phyloP scores from a whole-genome alignment of 805 yeast genomes.

The Spathaspora gorwiae region DNA sequence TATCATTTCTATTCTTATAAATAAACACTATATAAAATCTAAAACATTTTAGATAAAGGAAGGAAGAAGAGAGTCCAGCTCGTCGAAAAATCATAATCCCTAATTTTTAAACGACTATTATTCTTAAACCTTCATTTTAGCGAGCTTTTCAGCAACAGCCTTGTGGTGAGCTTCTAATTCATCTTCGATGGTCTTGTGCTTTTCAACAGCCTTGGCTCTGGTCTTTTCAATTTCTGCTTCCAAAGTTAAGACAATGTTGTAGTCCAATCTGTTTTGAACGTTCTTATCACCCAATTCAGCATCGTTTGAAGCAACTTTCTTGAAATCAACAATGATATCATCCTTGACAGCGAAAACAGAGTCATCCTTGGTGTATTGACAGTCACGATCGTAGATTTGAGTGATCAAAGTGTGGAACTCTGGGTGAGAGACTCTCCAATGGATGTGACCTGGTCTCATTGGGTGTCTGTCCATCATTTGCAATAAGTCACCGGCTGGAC shows the following conservation, averaged over 20 bases:
- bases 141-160: constrained; percentile 3
- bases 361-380: constrained; percentile 19
- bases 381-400: constrained; percentile 22
- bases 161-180: constrained; percentile 5
- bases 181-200: constrained; percentile 5
- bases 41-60: neutral
- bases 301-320: constrained; percentile 2
- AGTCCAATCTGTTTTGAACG: constrained; percentile 14
- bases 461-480: constrained; percentile 31
- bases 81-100: neutral
- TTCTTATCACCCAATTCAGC: constrained; percentile 12
- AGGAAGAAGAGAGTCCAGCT: neutral
- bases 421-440: constrained; percentile 18
- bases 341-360: constrained; percentile 34
- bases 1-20: neutral
- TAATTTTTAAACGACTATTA: no score
- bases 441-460: constrained; percentile 24
- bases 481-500: constrained; percentile 32
- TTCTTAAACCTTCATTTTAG: neutral
- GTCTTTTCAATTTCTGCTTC: constrained; percentile 14
- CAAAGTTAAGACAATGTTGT: constrained; percentile 14
- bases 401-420: constrained; percentile 27
- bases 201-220: constrained; percentile 6
- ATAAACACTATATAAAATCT: neutral
- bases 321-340: constrained; percentile 20